phyloP scores from a whole-genome alignment of 2,329 filamentous ascomycete species.

The Diplodia scrobiculata region DNA sequence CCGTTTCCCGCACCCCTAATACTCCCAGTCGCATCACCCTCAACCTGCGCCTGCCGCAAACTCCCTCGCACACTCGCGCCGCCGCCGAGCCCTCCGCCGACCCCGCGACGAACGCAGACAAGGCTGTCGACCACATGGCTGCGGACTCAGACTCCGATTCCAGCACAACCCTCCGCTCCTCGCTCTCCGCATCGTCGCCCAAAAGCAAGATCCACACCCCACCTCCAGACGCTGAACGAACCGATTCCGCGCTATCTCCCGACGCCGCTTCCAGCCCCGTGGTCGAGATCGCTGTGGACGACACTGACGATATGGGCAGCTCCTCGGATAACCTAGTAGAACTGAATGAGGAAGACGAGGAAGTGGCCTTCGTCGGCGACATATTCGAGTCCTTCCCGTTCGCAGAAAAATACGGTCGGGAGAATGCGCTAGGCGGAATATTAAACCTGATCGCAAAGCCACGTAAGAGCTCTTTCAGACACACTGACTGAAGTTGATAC shows the following conservation, averaged over 20 bases:
- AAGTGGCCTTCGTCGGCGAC: not conserved
- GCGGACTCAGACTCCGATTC: conserved; percentile 18
- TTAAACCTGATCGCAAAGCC: conserved; percentile 18
- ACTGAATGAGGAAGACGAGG: conserved; percentile 30
- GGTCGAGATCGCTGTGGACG: conserved; percentile 45
- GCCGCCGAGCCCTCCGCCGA: conserved; percentile 5
- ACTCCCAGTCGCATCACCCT: conserved; percentile 28
- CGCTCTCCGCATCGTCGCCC: conserved; percentile 6
- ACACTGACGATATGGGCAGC: conserved; percentile 34
- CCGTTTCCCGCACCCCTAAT: conserved; percentile 30
- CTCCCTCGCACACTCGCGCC: conserved; percentile 6
- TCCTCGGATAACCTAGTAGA: conserved; percentile 30
- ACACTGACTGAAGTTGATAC: not conserved
- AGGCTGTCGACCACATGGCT: conserved; percentile 14
- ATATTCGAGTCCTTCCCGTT: conserved; percentile 39
- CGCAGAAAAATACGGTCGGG: conserved; percentile 8
- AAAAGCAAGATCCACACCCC: conserved; percentile 17
- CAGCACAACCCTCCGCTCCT: conserved; percentile 21
- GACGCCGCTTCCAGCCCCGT: conserved; percentile 40
- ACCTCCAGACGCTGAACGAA: conserved; percentile 1
- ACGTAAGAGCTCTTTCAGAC: not conserved
- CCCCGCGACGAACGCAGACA: not conserved
- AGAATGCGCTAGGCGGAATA: conserved; percentile 20
- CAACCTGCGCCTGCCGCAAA: conserved; percentile 28
- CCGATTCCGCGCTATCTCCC: conserved; percentile 28